Percentiles rank a stretch among this genome's conserved stretches.
Conservation (phyloP, 192 early-diverging fungal genomes). For the Dimargaris xerosporica region DNA sequence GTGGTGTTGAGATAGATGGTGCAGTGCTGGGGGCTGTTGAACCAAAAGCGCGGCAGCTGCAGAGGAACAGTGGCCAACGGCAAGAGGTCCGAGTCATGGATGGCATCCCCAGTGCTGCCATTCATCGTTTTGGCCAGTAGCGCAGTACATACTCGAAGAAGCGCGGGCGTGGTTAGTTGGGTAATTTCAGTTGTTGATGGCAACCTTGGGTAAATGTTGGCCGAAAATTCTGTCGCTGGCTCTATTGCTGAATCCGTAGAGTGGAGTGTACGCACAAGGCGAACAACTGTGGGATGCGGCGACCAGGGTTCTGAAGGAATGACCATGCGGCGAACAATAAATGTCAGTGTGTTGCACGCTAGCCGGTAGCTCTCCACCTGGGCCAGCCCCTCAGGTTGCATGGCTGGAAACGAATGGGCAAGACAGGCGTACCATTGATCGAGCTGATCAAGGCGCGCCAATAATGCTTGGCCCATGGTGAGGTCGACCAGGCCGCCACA, state of each 20-base stretch:
- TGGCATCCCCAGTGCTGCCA: no score
- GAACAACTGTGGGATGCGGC: neutral
- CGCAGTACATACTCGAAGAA: neutral
- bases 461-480: no score
- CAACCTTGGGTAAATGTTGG: neutral
- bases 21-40: constrained; percentile 5
- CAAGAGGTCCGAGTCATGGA: neutral
- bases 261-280: neutral
- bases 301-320: neutral
- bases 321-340: neutral
- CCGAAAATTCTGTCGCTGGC: neutral
- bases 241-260: neutral
- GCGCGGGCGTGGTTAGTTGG: no score
- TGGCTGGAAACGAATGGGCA: neutral
- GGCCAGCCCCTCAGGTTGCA: neutral
- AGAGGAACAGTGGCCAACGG: neutral
- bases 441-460: neutral
- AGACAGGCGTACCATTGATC: neutral
- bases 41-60: constrained; percentile 1
- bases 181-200: neutral
- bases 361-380: neutral
- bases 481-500: neutral
- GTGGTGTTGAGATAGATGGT: neutral
- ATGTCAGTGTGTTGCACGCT: neutral
- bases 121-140: neutral